Conservation (phyloP, 2,329 filamentous ascomycete genomes). For the Diaporthe citri region DNA sequence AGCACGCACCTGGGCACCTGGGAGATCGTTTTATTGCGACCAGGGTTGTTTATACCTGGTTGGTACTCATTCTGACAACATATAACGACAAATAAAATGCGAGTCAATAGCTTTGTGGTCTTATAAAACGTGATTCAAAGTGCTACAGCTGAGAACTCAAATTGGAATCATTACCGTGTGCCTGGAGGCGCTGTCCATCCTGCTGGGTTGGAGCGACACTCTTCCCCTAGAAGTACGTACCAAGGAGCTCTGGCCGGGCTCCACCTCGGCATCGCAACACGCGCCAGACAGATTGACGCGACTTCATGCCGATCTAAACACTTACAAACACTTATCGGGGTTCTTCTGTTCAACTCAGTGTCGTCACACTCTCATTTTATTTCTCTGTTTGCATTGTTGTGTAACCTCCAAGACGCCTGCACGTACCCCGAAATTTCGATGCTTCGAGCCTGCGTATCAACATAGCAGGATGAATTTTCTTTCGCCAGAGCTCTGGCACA, state of each 20-base stretch:
- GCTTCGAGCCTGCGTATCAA: not conserved
- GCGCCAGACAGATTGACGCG: not conserved
- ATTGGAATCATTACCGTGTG: no score
- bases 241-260: not conserved
- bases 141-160: not conserved
- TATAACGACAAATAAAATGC: not conserved
- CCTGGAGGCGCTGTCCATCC: no score
- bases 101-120: not conserved
- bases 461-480: not conserved
- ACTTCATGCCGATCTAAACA: not conserved
- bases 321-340: not conserved
- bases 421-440: not conserved
- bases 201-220: no score
- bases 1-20: no score
- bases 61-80: not conserved
- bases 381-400: not conserved
- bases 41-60: not conserved
- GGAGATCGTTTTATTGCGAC: no score
- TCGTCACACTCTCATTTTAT: no score
- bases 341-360: not conserved
- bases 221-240: no score
- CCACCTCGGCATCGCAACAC: not conserved
- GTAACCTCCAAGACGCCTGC: no score
- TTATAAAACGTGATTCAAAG: not conserved
- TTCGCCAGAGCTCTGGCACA: constrained; percentile 12